phyloP scores from a whole-genome alignment of 352 stramenopile genomes.

The Phytophthora citrophthora region DNA sequence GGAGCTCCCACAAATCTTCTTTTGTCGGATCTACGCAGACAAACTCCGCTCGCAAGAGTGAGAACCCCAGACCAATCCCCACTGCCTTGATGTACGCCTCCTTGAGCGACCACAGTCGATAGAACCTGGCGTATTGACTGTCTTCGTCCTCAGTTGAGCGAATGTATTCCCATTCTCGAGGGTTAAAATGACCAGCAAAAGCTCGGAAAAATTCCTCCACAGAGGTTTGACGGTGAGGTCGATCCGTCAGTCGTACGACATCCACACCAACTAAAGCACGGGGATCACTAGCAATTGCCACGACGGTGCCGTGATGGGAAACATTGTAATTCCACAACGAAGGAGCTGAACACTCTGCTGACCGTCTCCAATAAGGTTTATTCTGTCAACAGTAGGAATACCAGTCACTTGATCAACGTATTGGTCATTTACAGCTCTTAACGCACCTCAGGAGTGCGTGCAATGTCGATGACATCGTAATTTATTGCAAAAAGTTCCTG shows the following conservation, averaged over 20 bases:
- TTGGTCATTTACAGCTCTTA: not conserved
- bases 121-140: conserved; percentile 54
- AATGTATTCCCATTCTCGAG: conserved; percentile 69
- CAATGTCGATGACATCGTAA: conserved; percentile 51
- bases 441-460: conserved; percentile 61
- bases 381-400: conserved; percentile 32
- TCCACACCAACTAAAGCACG: conserved; percentile 68
- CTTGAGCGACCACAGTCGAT: conserved; percentile 80
- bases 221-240: conserved; percentile 34
- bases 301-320: conserved; percentile 74
- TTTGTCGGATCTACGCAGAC: not conserved
- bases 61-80: conserved; percentile 71
- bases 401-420: not conserved
- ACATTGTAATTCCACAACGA: conserved; percentile 82
- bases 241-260: conserved; percentile 64
- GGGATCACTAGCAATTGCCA: conserved; percentile 62
- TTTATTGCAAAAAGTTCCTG: conserved; percentile 40
- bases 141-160: conserved; percentile 24
- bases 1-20: conserved; percentile 41
- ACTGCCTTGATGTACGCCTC: conserved; percentile 82
- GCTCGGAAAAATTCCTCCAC: conserved; percentile 61
- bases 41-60: conserved; percentile 65
- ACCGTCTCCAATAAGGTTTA: conserved; percentile 67
- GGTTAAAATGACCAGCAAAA: conserved; percentile 66
- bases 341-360: conserved; percentile 1